These are phyloP conservation scores for Remersonia thermophila DNA, from an alignment of 2,329 filamentous ascomycete genomes.

Conservation along the genomic window DNA sequence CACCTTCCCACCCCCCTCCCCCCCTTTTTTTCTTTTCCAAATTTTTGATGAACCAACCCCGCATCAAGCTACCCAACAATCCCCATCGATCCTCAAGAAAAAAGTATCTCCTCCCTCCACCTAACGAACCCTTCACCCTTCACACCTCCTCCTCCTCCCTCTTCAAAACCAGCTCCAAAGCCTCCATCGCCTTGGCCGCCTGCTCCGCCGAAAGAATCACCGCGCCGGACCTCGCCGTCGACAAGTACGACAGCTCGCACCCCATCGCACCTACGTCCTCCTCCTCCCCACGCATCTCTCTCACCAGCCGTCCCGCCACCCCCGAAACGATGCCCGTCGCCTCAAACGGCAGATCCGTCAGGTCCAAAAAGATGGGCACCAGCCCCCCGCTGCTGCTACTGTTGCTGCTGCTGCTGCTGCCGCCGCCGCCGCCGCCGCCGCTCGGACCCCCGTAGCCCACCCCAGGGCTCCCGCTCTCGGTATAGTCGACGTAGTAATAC, in stretches of 20 bases:
- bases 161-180: conserved; percentile 33
- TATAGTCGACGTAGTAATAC: no score
- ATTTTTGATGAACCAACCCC: no score
- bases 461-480: no score
- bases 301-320: conserved; percentile 70
- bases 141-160: not conserved
- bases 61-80: no score
- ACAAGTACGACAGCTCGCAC: conserved; percentile 81
- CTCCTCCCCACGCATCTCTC: conserved; percentile 47
- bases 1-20: no score
- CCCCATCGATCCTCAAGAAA: no score
- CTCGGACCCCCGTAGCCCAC: no score
- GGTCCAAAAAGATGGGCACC: conserved; percentile 79
- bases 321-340: conserved; percentile 93
- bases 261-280: conserved; percentile 22
- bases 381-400: conserved; percentile 67
- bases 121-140: not conserved
- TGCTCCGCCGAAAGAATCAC: conserved; percentile 74
- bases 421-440: no score
- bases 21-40: no score
- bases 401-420: no score
- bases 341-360: conserved; percentile 68
- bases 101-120: not conserved
- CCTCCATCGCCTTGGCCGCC: conserved; percentile 58
- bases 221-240: conserved; percentile 75